These are phyloP conservation scores for Aspergillus steynii DNA, from an alignment of 495 filamentous ascomycete genomes.

Conservation along the genomic window DNA sequence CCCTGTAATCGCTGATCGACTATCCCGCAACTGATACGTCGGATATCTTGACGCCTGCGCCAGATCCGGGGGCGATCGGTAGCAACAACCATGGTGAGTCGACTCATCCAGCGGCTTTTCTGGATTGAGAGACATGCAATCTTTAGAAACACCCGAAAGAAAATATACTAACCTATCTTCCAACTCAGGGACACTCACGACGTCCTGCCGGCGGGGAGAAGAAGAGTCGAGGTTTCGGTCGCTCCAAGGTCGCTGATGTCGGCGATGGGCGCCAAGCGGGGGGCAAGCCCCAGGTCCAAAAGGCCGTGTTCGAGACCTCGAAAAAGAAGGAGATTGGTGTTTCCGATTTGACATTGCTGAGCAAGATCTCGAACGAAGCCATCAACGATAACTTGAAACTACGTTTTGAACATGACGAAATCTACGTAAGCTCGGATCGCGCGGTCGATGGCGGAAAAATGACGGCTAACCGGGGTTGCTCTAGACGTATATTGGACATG, in stretches of 20 bases:
- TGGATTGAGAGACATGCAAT: not conserved
- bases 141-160: not conserved
- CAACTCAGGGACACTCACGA: conserved; percentile 48
- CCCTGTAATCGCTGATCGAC: conserved; percentile 17
- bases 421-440: conserved; percentile 68
- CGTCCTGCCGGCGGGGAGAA: conserved; percentile 50
- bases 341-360: conserved; percentile 94
- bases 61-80: conserved; percentile 32
- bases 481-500: conserved; percentile 98
- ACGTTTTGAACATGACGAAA: conserved; percentile 92
- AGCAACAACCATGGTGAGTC: conserved; percentile 37
- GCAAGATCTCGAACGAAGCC: conserved; percentile 97
- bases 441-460: conserved; percentile 11
- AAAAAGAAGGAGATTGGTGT: conserved; percentile 99
- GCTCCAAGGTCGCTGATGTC: conserved; percentile 48
- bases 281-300: conserved; percentile 76
- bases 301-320: conserved; percentile 89
- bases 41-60: conserved; percentile 37
- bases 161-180: conserved; percentile 14
- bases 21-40: conserved; percentile 26
- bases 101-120: not conserved
- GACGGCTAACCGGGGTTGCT: conserved; percentile 29
- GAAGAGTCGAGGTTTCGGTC: conserved; percentile 49
- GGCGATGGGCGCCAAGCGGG: conserved; percentile 47
- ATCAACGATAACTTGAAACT: conserved; percentile 99